Evolutionary conservation across 2,329 filamentous ascomycete species (phyloP).

Genomic region (Xylariaceae sp.): DNA sequence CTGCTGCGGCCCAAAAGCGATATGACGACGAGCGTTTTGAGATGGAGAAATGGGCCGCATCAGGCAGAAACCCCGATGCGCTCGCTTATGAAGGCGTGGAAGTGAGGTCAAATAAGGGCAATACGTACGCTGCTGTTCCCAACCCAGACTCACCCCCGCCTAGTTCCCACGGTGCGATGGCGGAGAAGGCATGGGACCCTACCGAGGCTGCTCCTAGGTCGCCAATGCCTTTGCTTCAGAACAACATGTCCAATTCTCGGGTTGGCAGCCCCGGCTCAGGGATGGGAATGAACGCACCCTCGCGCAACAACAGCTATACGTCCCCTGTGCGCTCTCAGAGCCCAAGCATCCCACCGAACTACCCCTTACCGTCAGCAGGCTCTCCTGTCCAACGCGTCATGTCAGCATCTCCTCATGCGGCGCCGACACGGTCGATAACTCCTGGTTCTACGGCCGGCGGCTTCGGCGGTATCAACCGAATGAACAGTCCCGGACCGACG

Average conservation of each 20-base stretch:
- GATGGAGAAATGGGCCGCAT: conserved; percentile 45
- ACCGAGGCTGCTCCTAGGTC: conserved; percentile 6
- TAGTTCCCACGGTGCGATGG: conserved; percentile 16
- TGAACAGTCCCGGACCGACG: conserved; percentile 22
- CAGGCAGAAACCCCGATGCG: conserved; percentile 45
- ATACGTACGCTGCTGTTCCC: conserved; percentile 15
- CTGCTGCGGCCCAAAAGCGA: conserved; percentile 41
- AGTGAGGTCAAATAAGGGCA: conserved; percentile 13
- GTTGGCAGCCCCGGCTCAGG: not conserved
- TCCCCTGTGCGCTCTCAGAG: conserved; percentile 19
- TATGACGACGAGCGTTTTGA: conserved; percentile 48
- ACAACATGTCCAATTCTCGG: conserved; percentile 1
- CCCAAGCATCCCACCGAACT: conserved; percentile 21
- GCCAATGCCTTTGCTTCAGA: conserved; percentile 12
- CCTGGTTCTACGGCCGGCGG: conserved; percentile 22
- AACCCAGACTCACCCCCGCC: conserved; percentile 19
- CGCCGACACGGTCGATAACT: conserved; percentile 27
- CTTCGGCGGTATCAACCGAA: conserved; percentile 15
- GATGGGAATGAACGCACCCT: too few species aligned
- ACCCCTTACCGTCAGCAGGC: conserved; percentile 16
- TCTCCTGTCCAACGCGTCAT: conserved; percentile 28
- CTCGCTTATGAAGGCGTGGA: conserved; percentile 16
- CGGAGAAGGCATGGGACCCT: conserved; percentile 19
- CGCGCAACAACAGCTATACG: conserved; percentile 20
- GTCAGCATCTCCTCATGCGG: conserved; percentile 23